A percentile compares a stretch with the other conserved stretches of the same genome.
Evolutionary conservation across 495 filamentous ascomycete species (phyloP).

Genomic region (Aspergillus bridgeri): DNA sequence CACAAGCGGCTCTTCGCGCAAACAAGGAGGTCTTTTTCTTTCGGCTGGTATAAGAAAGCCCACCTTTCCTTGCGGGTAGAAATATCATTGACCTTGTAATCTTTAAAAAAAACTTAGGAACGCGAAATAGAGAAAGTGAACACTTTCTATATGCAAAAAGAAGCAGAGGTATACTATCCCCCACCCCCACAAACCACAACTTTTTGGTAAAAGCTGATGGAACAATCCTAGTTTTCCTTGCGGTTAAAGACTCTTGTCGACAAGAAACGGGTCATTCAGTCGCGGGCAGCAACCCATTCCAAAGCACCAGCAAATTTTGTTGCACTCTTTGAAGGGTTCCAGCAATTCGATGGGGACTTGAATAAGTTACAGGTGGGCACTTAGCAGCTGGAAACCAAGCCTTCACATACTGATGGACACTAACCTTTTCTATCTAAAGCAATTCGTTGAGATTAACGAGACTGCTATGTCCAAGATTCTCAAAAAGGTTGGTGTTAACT

Average conservation of each 20-base stretch:
- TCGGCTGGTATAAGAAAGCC: conserved; percentile 60
- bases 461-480: conserved; percentile 97
- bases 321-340: conserved; percentile 90
- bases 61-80: neutral
- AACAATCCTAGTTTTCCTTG: conserved; percentile 70
- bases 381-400: neutral
- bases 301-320: conserved; percentile 88
- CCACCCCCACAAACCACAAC: too few relatives aligned
- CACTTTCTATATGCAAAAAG: conserved; percentile 94
- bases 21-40: conserved; percentile 99
- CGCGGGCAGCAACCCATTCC: conserved; percentile 66
- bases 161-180: conserved; percentile 73
- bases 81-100: conserved; percentile 8
- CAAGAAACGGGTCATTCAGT: conserved; percentile 86
- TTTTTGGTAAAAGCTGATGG: too few relatives aligned
- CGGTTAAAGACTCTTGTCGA: conserved; percentile 87
- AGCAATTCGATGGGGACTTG: conserved; percentile 91
- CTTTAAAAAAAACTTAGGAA: conserved; percentile 58
- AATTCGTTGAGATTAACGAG: conserved; percentile 97
- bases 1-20: conserved; percentile 89
- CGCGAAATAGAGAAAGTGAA: conserved; percentile 98
- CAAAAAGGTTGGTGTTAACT: conserved; percentile 70
- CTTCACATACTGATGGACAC: conserved; percentile 3
- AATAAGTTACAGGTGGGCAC: conserved; percentile 77
- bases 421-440: conserved; percentile 39